Evolutionary conservation across 2,329 filamentous ascomycete species (phyloP).

Genomic region (Scytalidium lignicola): DNA sequence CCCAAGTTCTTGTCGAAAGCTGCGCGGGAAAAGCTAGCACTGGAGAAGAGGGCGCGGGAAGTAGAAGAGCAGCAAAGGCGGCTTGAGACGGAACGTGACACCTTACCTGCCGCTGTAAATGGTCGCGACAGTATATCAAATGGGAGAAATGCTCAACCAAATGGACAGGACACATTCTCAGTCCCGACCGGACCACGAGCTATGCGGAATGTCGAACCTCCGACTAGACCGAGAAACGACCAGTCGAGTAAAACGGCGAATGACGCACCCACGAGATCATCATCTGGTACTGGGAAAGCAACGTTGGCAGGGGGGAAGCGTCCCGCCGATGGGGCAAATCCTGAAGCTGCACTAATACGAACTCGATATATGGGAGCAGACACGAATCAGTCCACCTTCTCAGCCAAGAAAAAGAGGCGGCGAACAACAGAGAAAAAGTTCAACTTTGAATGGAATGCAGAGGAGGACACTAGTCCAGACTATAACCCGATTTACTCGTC

Average conservation of each 20-base stretch:
- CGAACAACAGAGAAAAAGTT: conserved; percentile 95
- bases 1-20: conserved; percentile 84
- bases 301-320: conserved; percentile 31
- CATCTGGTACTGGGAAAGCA: conserved; percentile 20
- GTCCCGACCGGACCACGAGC: conserved; percentile 70
- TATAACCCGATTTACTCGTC: conserved; percentile 78
- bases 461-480: conserved; percentile 84
- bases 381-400: conserved; percentile 81
- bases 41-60: conserved; percentile 72
- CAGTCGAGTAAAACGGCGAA: conserved; percentile 16
- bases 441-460: conserved; percentile 96
- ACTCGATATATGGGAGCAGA: conserved; percentile 90
- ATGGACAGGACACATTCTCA: conserved; percentile 20
- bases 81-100: conserved; percentile 23
- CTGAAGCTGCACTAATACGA: conserved; percentile 69
- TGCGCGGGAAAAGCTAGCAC: conserved; percentile 72
- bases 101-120: conserved; percentile 19
- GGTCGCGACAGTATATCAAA: conserved; percentile 12
- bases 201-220: conserved; percentile 49
- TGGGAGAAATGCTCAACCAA: conserved; percentile 15
- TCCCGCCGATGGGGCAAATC: conserved; percentile 44
- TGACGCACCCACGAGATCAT: conserved; percentile 24
- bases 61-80: conserved; percentile 56
- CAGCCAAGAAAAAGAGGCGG: conserved; percentile 91
- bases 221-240: conserved; percentile 37